Evolutionary conservation across 108 stramenopile genomes (phyloP).

Genomic region (Licmophora abbreviata): DNA sequence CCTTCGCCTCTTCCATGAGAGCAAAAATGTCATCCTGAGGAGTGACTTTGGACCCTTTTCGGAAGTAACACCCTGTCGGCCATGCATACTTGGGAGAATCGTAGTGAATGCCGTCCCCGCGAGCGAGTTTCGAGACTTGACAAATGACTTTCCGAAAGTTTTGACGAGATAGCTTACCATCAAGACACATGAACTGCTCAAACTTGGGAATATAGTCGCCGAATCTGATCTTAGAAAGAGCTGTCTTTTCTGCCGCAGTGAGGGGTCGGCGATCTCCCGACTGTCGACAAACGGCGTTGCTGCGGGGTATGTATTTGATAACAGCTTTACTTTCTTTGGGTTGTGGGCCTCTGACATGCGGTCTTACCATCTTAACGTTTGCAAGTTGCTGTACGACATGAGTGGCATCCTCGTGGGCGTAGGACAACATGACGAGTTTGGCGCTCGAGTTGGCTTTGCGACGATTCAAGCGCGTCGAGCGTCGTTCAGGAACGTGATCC

Average conservation of each 20-base stretch:
- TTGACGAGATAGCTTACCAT: conserved; percentile 26
- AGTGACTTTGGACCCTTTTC: conserved; percentile 32
- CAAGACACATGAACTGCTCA: conserved; percentile 17
- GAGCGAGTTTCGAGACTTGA: conserved; percentile 46
- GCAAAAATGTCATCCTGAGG: conserved; percentile 41
- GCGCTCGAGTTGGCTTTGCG: neutral
- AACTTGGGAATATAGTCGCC: conserved; percentile 14
- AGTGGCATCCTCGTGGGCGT: neutral
- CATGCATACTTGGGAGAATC: conserved; percentile 47
- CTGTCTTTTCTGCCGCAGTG: neutral
- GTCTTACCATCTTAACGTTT: neutral
- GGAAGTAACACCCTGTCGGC: conserved; percentile 43
- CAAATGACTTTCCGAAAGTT: conserved; percentile 50
- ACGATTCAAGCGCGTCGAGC: neutral
- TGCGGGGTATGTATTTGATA: neutral
- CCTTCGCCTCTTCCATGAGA: conserved; percentile 37
- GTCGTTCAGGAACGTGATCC: too few relatives aligned
- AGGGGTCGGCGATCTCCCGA: neutral
- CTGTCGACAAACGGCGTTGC: neutral
- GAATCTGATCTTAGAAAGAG: too few relatives aligned
- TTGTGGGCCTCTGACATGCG: neutral
- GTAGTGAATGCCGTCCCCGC: conserved; percentile 59
- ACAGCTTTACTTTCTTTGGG: neutral
- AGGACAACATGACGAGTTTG: conserved; percentile 1
- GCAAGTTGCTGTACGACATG: neutral